A percentile compares a stretch with the other conserved stretches of the same genome.
phyloP scores from a whole-genome alignment of 306 rosid genomes.

The Citrullus mucosospermus region DNA sequence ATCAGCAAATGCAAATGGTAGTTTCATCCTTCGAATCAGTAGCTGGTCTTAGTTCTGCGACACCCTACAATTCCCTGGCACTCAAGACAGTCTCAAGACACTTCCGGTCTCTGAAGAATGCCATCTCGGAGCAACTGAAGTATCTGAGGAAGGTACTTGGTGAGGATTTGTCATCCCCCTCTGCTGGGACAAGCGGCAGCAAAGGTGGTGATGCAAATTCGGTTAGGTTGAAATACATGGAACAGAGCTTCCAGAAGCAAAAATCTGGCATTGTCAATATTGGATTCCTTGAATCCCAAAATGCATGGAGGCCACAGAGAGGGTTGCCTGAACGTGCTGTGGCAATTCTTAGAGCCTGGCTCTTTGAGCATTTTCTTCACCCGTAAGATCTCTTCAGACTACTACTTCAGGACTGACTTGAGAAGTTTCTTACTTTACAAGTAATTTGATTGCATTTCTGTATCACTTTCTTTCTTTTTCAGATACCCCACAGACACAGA shows the following conservation, averaged over 20 bases:
- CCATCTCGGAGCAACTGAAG: slow-evolving; percentile 55
- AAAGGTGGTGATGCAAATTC: slow-evolving; percentile 24
- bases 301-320: slow-evolving; percentile 85
- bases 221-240: slow-evolving; percentile 31
- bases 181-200: slow-evolving; percentile 16
- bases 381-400: slow-evolving; percentile 43
- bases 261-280: slow-evolving; percentile 23
- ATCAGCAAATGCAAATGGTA: slow-evolving; percentile 93
- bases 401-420: background rate
- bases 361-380: slow-evolving; percentile 95
- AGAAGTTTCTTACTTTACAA: background rate
- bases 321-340: slow-evolving; percentile 88
- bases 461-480: slow-evolving; percentile 3
- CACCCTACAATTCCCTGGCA: slow-evolving; percentile 64
- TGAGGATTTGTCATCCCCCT: slow-evolving; percentile 37
- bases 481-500: slow-evolving; percentile 98
- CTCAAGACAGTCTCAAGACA: slow-evolving; percentile 51
- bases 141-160: slow-evolving; percentile 30
- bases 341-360: slow-evolving; percentile 84
- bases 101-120: slow-evolving; percentile 43
- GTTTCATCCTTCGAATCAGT: slow-evolving; percentile 79
- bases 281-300: slow-evolving; percentile 46
- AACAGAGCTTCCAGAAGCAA: slow-evolving; percentile 47
- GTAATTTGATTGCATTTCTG: background rate
- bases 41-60: slow-evolving; percentile 66